These are phyloP conservation scores for Fusarium zealandicum DNA, from an alignment of 2,329 filamentous ascomycete genomes.

Conservation along the genomic window DNA sequence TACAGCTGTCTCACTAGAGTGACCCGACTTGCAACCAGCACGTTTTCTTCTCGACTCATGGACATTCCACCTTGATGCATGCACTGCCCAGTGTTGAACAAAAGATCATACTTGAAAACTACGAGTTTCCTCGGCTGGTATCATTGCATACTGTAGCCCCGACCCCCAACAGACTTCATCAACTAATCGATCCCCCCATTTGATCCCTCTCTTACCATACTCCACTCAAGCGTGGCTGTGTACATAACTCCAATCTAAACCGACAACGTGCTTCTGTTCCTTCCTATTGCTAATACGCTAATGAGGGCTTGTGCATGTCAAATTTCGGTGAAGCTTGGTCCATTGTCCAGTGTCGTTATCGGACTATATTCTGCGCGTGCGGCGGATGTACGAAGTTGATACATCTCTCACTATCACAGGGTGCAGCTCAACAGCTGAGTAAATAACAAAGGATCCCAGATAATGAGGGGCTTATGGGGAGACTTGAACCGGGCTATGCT, in stretches of 20 bases:
- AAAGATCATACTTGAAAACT: conserved; percentile 16
- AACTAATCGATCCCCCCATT: no score
- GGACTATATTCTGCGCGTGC: no score
- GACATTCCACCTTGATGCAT: neutral
- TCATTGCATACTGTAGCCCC: neutral
- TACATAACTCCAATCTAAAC: conserved; percentile 21
- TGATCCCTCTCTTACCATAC: neutral
- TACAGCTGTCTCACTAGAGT: no score
- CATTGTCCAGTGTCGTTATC: no score
- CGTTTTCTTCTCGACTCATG: no score
- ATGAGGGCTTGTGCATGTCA: neutral
- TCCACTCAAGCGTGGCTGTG: conserved; percentile 30
- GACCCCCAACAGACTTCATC: neutral
- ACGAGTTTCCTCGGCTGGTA: neutral
- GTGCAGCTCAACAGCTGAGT: no score
- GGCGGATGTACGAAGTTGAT: no score
- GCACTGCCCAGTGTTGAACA: conserved; percentile 18
- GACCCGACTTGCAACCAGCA: no score
- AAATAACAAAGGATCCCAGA: no score
- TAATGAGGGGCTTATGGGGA: no score
- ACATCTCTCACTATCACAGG: no score
- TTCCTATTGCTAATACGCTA: neutral
- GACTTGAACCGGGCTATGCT: conserved; percentile 1
- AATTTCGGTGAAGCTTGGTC: neutral
- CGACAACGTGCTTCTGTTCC: neutral